Evolutionary conservation across 306 rosid species (phyloP).

Genomic region (Lupinus albus): DNA sequence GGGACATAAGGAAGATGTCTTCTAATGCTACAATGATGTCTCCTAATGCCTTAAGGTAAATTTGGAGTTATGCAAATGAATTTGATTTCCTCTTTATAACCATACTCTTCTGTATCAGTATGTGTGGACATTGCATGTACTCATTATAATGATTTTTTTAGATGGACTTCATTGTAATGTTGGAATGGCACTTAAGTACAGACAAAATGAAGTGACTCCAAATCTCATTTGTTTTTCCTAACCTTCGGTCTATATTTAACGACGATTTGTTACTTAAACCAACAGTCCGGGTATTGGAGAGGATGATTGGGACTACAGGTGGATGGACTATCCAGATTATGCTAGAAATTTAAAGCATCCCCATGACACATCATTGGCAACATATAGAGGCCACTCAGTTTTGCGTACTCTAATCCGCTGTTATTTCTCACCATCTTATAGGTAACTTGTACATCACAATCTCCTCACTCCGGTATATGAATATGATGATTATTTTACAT

Average conservation of each 20-base stretch:
- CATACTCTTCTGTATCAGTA: neutral
- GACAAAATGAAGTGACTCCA: neutral
- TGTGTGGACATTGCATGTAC: neutral
- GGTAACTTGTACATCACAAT: constrained; percentile 48
- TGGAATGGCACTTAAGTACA: neutral
- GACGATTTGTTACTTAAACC: constrained; percentile 34
- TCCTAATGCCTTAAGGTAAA: constrained; percentile 51
- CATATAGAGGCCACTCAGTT: constrained; percentile 86
- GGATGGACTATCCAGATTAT: constrained; percentile 82
- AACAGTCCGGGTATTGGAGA: constrained; percentile 49
- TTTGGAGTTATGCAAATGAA: constrained; percentile 3
- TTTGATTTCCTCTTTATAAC: constrained; percentile 1
- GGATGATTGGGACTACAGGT: constrained; percentile 81
- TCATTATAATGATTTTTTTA: constrained; percentile 7
- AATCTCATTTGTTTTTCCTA: neutral
- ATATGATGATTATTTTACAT: neutral
- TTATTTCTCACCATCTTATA: constrained; percentile 81
- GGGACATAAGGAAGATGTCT: constrained; percentile 94
- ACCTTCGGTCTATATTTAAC: constrained; percentile 10
- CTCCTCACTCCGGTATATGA: constrained; percentile 1
- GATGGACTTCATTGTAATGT: neutral
- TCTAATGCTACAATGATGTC: constrained; percentile 66
- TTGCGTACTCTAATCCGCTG: constrained; percentile 80
- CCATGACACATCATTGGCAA: constrained; percentile 67
- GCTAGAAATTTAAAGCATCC: constrained; percentile 67